Percentiles rank a stretch among this genome's conserved stretches.
Conservation (phyloP, 257 asterid species). For the Misopates orontium region DNA sequence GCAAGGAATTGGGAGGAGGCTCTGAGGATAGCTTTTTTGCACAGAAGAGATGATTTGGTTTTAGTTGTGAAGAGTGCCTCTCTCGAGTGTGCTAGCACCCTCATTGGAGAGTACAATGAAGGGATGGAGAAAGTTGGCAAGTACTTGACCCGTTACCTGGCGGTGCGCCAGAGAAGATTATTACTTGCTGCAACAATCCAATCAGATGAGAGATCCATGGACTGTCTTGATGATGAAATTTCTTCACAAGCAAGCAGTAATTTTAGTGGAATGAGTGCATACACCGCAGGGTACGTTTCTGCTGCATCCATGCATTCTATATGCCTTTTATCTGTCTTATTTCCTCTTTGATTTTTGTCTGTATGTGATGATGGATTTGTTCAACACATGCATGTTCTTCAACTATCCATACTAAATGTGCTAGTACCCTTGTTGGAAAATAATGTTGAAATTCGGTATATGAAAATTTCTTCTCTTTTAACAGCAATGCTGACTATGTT, state of each 20-base stretch:
- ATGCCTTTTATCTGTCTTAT: not conserved
- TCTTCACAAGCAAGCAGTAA: conserved; percentile 92
- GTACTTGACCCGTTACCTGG: conserved; percentile 82
- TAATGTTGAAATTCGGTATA: no score
- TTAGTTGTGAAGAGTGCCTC: conserved; percentile 68
- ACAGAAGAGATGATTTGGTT: conserved; percentile 69
- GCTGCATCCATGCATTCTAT: not conserved
- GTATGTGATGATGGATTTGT: no score
- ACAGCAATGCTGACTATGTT: no score
- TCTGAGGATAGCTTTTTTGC: conserved; percentile 72
- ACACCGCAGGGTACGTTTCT: conserved; percentile 76
- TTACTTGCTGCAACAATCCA: conserved; percentile 84
- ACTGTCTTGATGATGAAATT: conserved; percentile 79
- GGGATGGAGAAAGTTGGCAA: conserved; percentile 90
- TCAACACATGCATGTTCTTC: no score
- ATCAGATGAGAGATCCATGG: conserved; percentile 56
- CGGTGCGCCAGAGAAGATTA: conserved; percentile 89
- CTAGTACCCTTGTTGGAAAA: no score
- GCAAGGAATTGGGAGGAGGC: conserved; percentile 99
- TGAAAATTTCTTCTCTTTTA: no score
- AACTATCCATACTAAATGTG: no score
- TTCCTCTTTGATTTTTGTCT: not conserved
- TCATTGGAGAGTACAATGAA: conserved; percentile 72
- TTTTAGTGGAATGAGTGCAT: conserved; percentile 98
- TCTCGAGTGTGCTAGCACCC: conserved; percentile 70